A percentile compares a stretch with the other conserved stretches of the same genome.
Conservation (phyloP, 176 grass and related monocot species). For the Eragrostis nindensis region DNA sequence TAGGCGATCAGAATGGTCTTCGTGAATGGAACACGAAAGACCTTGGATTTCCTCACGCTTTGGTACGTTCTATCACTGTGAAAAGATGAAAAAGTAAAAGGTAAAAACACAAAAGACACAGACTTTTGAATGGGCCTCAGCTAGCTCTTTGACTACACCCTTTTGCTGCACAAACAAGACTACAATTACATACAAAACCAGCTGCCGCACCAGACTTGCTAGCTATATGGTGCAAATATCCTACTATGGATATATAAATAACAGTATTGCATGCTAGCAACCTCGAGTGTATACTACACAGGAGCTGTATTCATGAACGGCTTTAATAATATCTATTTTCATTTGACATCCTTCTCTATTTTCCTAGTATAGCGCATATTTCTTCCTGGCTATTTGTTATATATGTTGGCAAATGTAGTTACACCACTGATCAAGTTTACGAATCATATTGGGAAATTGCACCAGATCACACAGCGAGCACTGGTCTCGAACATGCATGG, state of each 20-base stretch:
- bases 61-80: conserved; percentile 59
- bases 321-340: background rate
- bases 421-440: too few species aligned
- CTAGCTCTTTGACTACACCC: conserved; percentile 44
- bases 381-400: background rate
- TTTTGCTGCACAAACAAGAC: conserved; percentile 28
- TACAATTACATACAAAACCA: background rate
- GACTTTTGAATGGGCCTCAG: conserved; percentile 56
- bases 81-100: conserved; percentile 57
- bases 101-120: conserved; percentile 50
- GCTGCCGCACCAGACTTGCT: background rate
- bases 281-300: background rate
- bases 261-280: conserved; percentile 28
- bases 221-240: background rate
- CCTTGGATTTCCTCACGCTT: conserved; percentile 42
- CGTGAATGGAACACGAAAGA: conserved; percentile 38
- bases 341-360: background rate
- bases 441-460: background rate
- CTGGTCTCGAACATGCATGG: background rate
- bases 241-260: background rate
- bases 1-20: conserved; percentile 30
- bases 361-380: background rate
- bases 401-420: background rate
- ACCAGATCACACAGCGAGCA: background rate
- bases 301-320: background rate